Evolutionary conservation across 2,329 filamentous ascomycete species (phyloP).

Genomic region (Apiospora kogelbergensis): DNA sequence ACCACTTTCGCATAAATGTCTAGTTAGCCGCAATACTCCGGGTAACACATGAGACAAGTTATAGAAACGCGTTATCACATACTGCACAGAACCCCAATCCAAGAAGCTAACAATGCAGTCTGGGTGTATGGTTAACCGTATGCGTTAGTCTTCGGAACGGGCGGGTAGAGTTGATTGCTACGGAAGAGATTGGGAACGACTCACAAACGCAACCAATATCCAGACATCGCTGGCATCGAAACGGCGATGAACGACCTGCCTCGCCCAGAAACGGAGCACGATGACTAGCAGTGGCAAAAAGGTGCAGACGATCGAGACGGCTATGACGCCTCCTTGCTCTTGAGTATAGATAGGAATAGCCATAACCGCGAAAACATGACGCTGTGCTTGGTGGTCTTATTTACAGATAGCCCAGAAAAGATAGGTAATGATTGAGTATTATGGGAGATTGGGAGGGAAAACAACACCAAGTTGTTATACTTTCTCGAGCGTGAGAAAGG

Average conservation of each 20-base stretch:
- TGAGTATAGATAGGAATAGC: conserved; percentile 1
- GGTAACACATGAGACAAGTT: no score
- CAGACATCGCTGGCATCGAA: neutral
- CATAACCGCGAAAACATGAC: neutral
- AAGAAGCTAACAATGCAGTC: neutral
- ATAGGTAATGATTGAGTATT: neutral
- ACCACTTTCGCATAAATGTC: neutral
- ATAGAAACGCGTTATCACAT: neutral
- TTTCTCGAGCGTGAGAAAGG: neutral
- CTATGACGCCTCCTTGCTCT: conserved; percentile 1
- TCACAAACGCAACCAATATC: neutral
- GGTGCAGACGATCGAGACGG: neutral
- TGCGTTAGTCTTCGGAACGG: neutral
- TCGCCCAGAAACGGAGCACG: neutral
- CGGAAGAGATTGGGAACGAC: neutral
- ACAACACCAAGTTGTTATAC: neutral
- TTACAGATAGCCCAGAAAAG: neutral
- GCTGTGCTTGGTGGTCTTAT: neutral
- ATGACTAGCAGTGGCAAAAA: neutral
- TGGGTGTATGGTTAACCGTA: neutral
- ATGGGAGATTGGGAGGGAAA: neutral
- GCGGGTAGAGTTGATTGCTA: neutral
- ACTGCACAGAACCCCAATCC: neutral
- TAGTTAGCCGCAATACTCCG: neutral
- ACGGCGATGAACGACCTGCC: neutral